Base-by-base conservation (phyloP, 2,329 filamentous ascomycete genomes). In the Cercospora sesami region DNA sequence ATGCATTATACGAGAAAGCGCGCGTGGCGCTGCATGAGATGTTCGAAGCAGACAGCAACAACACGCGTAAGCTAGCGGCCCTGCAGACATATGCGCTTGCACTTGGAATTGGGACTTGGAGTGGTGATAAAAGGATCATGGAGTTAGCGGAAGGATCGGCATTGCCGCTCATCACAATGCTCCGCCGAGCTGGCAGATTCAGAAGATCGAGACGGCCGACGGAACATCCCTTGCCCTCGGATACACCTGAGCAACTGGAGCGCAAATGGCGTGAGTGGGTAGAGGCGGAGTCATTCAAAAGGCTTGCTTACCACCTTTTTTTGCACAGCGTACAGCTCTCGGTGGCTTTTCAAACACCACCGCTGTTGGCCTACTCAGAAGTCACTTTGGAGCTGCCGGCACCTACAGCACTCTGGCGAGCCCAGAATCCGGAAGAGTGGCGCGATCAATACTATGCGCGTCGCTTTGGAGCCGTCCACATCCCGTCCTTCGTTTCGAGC, bases 41-140 rank as follows among this genome's bases (percentile, higher is more conserved):
- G 57, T 71, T 72, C 23, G 71, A 72, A 33, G 42, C 63, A 48
- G 71, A 72, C 62, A 66, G 66, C 53, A 70, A 63, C 53, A 68
- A 66, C 31, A 71, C 69, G 18, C 65, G 71, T 30, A 69, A 59
- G 23, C 61, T 71, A 16, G 53, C 68, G 16, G 65, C 71, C n/a
- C 36, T 72, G 10, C 71, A 72, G 55, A 66, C 71, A 9, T 68
- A 63, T 42, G 67, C 71, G 12, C 69, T 68, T 16, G 69, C 67
- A 16, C 68, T 72, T 18, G 61, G 68, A 36, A 66, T 72, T 42
- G 69, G 69, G 4, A 71, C 67, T 12, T 72, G 71, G 71, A 71
- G 69, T 42, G 71, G 71, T n/a, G 68, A 72, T 55, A 71, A 71
- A 58, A 63, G 71, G 10, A 72, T 63, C 16, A 72, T 72, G 71